Evolutionary conservation across 2,329 filamentous ascomycete species (phyloP), one percentile per base, ranked within the genome.

Genomic region (Fusarium illudens): DNA sequence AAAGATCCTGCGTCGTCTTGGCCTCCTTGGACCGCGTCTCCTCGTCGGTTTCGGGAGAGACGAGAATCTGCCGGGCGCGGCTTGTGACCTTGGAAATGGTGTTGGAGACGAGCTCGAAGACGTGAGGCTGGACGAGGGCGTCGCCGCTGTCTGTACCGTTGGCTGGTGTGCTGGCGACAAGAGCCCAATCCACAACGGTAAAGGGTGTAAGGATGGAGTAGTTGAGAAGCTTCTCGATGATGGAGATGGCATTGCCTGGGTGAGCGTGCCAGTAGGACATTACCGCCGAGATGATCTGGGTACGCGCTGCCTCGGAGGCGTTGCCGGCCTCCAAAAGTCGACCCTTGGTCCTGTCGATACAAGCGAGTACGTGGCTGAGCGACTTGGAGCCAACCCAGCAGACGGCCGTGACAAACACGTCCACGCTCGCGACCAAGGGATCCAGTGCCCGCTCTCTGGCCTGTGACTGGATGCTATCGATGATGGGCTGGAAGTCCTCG

Each of bases 161-260:
- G n/a, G 79, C 84, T 65, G 93, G 79, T 17, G 79, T 77, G 49
- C 73, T 76, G n/a, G 76, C 89, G 30, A 89, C 84, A 12, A 99
- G 84, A 1, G 93, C 93, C 96, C 96, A 99, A 75, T 97, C 90
- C 49, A 97, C 87, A 27, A 99, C 94, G 15, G 90, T 90, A 60
- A 89, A 84, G 0, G 96, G 96, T 9, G 91, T 94, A 33, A 99
- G 85, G 72, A 99, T 97, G 13, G 92, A 94, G 82, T 97, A 99
- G 81, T 98, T 99, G 72, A 99, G 90, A 6, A 99, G 87, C 80
- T 98, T 98, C 83, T 98, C 95, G 61, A 98, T 87, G 73, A 99
- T 97, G 72, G 92, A 92, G 71, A 98, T 88, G 4, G 94, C 96
- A 42, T 96, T 90, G 62, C 96, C 96, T 0, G 95, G 94, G 74